phyloP scores from a whole-genome alignment of 2,329 filamentous ascomycete genomes.

The Periglandula ipomoeae region DNA sequence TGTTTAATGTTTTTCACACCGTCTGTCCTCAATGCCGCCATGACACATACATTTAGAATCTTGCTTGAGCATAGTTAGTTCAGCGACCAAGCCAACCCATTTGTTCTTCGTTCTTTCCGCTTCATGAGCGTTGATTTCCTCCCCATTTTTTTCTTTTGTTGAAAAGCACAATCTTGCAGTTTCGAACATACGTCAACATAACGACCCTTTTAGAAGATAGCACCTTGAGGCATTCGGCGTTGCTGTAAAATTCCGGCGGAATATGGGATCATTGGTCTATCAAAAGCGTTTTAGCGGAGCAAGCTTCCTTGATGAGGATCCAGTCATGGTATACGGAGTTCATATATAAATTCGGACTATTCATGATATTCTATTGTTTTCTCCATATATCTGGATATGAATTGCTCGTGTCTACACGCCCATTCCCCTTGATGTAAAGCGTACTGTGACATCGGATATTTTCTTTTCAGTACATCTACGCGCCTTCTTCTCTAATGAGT shows the following conservation, averaged over 20 bases:
- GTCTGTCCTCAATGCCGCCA: neutral
- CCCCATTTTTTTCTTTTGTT: neutral
- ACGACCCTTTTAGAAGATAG: neutral
- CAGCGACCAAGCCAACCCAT: neutral
- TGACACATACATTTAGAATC: neutral
- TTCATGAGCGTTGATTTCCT: no score
- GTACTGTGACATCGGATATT: no score
- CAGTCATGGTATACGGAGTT: neutral
- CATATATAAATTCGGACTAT: neutral
- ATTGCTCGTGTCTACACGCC: no score
- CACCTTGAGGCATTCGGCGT: neutral
- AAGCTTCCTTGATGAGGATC: neutral
- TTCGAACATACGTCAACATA: neutral
- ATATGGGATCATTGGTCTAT: neutral
- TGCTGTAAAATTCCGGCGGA: neutral
- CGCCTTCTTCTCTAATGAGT: conserved; percentile 25
- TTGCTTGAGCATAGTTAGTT: neutral
- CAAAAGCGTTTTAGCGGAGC: neutral
- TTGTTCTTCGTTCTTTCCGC: neutral
- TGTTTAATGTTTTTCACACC: neutral
- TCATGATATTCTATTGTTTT: neutral
- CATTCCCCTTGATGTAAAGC: no score
- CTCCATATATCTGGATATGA: no score
- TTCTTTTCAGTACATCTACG: no score
- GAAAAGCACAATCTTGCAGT: neutral